Evolutionary conservation across 1,284 basidiomycete species (phyloP).

Genomic region (Trichosporon sp.): DNA sequence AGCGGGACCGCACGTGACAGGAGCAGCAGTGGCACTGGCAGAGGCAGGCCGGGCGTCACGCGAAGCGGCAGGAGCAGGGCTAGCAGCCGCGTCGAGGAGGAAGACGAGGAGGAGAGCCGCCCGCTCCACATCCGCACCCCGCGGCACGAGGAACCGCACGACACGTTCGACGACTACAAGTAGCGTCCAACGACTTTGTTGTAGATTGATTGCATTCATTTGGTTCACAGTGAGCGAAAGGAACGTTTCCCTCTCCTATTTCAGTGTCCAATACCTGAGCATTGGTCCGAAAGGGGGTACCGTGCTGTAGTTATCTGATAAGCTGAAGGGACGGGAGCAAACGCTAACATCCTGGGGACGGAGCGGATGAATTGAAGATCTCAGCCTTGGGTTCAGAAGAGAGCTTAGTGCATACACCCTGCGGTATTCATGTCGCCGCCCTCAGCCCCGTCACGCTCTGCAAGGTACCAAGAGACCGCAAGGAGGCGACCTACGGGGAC

Average conservation of each 20-base stretch:
- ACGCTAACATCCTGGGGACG: not conserved
- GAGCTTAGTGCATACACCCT: not conserved
- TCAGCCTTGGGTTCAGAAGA: not conserved
- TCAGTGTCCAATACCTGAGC: too few species aligned
- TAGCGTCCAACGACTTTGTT: not conserved
- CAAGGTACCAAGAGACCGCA: not conserved
- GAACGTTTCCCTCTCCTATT: too few species aligned
- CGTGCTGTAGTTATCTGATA: too few species aligned
- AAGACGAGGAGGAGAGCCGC: not conserved
- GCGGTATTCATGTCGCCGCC: not conserved
- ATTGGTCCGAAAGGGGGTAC: too few species aligned
- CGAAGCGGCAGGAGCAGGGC: not conserved
- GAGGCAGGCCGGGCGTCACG: not conserved
- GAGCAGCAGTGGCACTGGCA: not conserved
- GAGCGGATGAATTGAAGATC: not conserved
- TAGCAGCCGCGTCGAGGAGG: not conserved
- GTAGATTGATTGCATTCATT: not conserved
- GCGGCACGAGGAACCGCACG: constrained; percentile 21
- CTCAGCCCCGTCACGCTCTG: not conserved
- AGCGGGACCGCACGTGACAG: not conserved
- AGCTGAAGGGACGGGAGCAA: not conserved
- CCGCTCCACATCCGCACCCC: not conserved
- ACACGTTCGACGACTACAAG: constrained; percentile 24
- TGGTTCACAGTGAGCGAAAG: not conserved
- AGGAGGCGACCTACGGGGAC: not conserved